phyloP scores from a whole-genome alignment of 192 early-diverging fungal genomes.

The Mortierella alpina region DNA sequence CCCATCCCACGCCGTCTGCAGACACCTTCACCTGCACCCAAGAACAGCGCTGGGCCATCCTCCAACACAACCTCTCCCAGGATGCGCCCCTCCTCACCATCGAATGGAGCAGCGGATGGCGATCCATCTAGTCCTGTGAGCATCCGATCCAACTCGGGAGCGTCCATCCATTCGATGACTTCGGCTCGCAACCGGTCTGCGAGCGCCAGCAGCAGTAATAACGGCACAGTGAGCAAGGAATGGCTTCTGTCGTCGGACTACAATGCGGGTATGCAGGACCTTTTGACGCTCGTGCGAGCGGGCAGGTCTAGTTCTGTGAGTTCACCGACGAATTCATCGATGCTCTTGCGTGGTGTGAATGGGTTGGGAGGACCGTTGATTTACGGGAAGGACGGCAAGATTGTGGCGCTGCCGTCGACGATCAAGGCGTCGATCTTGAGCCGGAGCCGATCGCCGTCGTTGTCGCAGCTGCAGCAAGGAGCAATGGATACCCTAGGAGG shows the following conservation, averaged over 20 bases:
- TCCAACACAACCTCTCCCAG: constrained; percentile 1
- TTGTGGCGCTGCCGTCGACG: constrained; percentile 36
- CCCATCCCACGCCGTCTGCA: constrained; percentile 45
- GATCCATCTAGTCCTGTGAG: not conserved
- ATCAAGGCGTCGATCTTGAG: constrained; percentile 39
- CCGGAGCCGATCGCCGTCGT: constrained; percentile 12
- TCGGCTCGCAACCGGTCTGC: constrained; percentile 23
- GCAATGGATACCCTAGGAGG: constrained; percentile 4
- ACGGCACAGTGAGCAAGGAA: constrained; percentile 13
- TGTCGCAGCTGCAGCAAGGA: constrained; percentile 10
- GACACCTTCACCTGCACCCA: constrained; percentile 26
- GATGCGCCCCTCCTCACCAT: constrained; percentile 9
- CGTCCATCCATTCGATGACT: constrained; percentile 2
- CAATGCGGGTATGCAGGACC: constrained; percentile 47
- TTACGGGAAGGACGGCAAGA: constrained; percentile 40
- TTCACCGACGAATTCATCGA: constrained; percentile 12
- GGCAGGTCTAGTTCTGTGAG: constrained; percentile 45
- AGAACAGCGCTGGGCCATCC: not conserved
- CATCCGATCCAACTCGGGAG: constrained; percentile 14
- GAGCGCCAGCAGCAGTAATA: constrained; percentile 16
- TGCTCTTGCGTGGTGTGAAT: constrained; percentile 8
- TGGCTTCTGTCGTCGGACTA: constrained; percentile 51
- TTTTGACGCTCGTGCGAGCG: constrained; percentile 42
- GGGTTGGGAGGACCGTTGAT: constrained; percentile 16
- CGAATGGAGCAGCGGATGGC: not conserved